These are phyloP conservation scores for Acacia pycnantha DNA, from an alignment of 331 rosid species.

Conservation along the genomic window DNA sequence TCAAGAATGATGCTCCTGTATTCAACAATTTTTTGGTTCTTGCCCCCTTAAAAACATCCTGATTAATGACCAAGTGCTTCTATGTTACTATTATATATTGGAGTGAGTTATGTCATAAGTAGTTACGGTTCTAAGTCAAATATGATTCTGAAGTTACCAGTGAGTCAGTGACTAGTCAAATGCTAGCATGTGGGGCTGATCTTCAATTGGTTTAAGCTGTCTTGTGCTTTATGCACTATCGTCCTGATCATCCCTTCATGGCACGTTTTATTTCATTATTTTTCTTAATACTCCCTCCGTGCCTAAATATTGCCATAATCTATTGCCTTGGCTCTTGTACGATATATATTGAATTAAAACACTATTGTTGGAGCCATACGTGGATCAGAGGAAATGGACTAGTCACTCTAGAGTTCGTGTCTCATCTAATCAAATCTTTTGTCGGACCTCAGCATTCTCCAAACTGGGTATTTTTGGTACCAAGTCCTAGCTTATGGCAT, in stretches of 20 bases:
- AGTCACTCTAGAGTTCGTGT: no score
- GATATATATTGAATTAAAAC: no score
- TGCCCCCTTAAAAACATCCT: not conserved
- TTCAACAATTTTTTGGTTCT: not conserved
- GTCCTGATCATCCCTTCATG: not conserved
- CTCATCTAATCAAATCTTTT: no score
- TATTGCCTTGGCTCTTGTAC: no score
- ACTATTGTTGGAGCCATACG: no score
- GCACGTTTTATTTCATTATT: not conserved
- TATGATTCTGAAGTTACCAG: not conserved
- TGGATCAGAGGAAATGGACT: no score
- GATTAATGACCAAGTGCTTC: not conserved
- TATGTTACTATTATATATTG: not conserved
- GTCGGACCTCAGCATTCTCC: no score
- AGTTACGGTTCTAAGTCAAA: not conserved
- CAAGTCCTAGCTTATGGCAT: no score
- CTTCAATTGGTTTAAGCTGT: not conserved
- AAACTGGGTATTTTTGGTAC: no score
- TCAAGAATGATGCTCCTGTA: slow-evolving; percentile 7
- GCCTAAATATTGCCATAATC: no score
- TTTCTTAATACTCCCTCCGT: not conserved
- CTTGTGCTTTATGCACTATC: not conserved
- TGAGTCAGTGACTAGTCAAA: not conserved
- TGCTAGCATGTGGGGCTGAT: not conserved
- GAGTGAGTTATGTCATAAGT: not conserved